phyloP scores from a whole-genome alignment of 164 flowering plant genomes.

The Magnolia sinica region DNA sequence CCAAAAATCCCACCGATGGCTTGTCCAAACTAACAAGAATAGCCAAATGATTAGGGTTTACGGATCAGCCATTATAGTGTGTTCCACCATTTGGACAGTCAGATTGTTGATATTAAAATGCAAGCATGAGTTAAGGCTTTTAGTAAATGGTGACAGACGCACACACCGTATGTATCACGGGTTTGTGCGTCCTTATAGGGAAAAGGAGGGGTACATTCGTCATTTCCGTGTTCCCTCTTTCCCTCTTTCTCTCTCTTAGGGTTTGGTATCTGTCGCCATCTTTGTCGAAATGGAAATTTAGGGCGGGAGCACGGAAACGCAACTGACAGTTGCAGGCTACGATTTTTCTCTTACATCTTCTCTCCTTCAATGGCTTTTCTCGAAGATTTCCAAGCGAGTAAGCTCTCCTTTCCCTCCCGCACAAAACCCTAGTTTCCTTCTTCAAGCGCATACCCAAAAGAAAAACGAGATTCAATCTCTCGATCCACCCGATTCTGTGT shows the following conservation, averaged over 20 bases:
- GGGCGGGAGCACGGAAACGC: constrained; percentile 6
- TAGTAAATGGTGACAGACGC: too few species aligned
- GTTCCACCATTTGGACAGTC: too few species aligned
- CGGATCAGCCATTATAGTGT: too few species aligned
- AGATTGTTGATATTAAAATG: too few species aligned
- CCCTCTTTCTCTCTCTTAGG: neutral
- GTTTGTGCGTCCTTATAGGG: neutral
- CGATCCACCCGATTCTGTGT: too few species aligned
- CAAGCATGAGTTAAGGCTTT: too few species aligned
- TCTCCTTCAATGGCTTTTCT: constrained; percentile 13
- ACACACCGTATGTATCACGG: too few species aligned
- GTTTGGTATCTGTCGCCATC: neutral
- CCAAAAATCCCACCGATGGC: too few species aligned
- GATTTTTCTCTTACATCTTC: neutral
- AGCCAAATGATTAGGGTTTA: too few species aligned
- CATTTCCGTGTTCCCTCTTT: neutral
- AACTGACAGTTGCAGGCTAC: neutral
- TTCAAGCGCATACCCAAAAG: neutral
- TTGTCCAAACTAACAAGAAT: too few species aligned
- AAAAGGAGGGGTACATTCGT: neutral
- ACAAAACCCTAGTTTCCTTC: constrained; percentile 4
- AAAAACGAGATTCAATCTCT: neutral
- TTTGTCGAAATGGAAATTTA: neutral
- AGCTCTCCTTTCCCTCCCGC: neutral
- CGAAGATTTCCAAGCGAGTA: constrained; percentile 16